Percentiles rank a stretch among this genome's conserved stretches.
Evolutionary conservation across 2,329 filamentous ascomycete species (phyloP).

Genomic region (Colletotrichum phormii): DNA sequence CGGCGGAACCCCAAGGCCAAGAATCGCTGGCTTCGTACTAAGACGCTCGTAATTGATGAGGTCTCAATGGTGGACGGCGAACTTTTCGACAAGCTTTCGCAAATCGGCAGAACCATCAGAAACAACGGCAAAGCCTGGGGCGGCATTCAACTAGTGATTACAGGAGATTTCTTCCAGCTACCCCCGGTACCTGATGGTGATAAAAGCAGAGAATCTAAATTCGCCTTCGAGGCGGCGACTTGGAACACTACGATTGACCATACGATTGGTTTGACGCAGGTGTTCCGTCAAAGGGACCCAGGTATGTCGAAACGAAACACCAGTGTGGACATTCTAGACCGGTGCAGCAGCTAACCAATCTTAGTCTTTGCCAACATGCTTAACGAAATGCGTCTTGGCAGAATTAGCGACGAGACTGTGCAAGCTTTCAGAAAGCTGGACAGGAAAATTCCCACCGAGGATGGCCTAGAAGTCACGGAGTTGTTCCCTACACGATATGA

Average conservation of each 20-base stretch:
- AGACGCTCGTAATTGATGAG: slow-evolving; percentile 91
- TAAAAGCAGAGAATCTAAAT: slow-evolving; percentile 76
- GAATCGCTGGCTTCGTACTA: slow-evolving; percentile 88
- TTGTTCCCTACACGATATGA: slow-evolving; percentile 91
- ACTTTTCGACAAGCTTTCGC: slow-evolving; percentile 94
- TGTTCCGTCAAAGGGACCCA: slow-evolving; percentile 94
- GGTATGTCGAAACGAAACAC: slow-evolving; percentile 52
- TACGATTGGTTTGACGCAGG: slow-evolving; percentile 93
- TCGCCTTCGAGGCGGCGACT: slow-evolving; percentile 91
- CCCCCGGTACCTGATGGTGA: slow-evolving; percentile 89
- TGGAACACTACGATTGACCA: slow-evolving; percentile 95
- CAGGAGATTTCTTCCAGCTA: slow-evolving; percentile 97
- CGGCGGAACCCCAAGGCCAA: slow-evolving; percentile 89
- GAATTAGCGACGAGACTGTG: slow-evolving; percentile 81
- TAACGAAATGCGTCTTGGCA: slow-evolving; percentile 96
- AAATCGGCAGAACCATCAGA: slow-evolving; percentile 84
- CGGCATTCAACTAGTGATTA: slow-evolving; percentile 94
- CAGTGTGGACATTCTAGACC: neutral
- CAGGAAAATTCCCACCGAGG: slow-evolving; percentile 77
- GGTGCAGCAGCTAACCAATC: slow-evolving; percentile 23
- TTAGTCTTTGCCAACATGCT: slow-evolving; percentile 91
- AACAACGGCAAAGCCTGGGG: slow-evolving; percentile 95
- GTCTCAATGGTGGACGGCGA: slow-evolving; percentile 99
- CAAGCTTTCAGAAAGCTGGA: slow-evolving; percentile 79
- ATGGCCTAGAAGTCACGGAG: slow-evolving; percentile 86